Evolutionary conservation across 176 grass and related monocot species (phyloP), one percentile per base, ranked within the genome.

Genomic region (Oryza glaberrima): DNA sequence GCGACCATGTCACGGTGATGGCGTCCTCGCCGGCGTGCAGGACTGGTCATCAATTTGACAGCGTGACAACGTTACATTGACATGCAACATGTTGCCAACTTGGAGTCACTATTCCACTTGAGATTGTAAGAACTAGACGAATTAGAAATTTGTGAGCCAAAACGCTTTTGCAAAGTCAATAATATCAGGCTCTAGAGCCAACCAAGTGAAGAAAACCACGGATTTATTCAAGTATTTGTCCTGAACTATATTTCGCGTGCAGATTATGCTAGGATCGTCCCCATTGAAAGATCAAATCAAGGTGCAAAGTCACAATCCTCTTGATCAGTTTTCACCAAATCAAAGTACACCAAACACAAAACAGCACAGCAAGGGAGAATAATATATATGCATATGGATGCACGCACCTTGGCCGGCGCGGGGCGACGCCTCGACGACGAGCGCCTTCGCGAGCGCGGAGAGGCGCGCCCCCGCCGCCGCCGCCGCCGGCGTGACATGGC

Each of bases 1-100:
- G 76, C 47, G 52, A 41, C 92, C 90, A 98, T 1, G 78, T 88
- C 78, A 98, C 78, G 4, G 79, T 98, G 70, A 98, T 80, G 43
- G 65, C 72, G 81, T 90, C 88, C 54, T 89, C 82, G 47, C 92
- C 92, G 20, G 88, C 92, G 38, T 91, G 66, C 32, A 98, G 3
- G 60, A 91, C 95, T 97, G 86, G 5, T 16, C 16, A 11, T 23
- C 15, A 17, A 72, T 75, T 75, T 75, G 72, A 7, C 22, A 32
- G 1, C 14, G 26, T 11, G 6, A 58, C 54, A 58, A 58, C 7
- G 54, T 58, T 58, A 58, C 6, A 20, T 9, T 9, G 19, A n/a
- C 7, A 41, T 48, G 47, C 38, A 40, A 48, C 47, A 58, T 58
- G 54, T n/a, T n/a, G 17, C 19, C 54, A n/a, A 58, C 52, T 67